These are phyloP conservation scores for Linnemannia exigua DNA, from an alignment of 192 early-diverging fungal genomes.

Conservation along the genomic window DNA sequence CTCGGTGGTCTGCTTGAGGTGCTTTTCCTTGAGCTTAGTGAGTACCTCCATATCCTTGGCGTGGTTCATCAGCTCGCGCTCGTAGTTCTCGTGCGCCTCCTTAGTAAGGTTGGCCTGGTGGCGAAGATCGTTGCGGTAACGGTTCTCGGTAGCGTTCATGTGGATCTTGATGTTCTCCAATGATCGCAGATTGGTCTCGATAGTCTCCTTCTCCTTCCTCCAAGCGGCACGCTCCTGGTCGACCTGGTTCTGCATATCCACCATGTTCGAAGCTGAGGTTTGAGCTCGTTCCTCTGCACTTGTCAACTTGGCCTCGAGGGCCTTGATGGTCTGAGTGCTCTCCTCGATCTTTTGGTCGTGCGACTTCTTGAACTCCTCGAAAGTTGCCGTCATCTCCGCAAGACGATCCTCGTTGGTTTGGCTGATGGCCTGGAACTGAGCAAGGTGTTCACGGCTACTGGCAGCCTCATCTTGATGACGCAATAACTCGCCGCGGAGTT, in stretches of 20 bases:
- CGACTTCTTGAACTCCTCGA: constrained; percentile 76
- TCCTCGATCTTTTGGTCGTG: constrained; percentile 57
- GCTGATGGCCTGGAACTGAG: constrained; percentile 71
- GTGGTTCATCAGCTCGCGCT: constrained; percentile 76
- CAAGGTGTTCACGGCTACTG: constrained; percentile 61
- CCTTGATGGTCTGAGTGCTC: constrained; percentile 36
- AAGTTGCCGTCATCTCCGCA: constrained; percentile 72
- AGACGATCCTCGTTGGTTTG: constrained; percentile 74
- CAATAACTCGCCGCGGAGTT: constrained; percentile 64
- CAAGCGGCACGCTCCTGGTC: constrained; percentile 58
- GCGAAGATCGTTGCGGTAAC: constrained; percentile 65
- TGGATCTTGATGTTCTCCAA: constrained; percentile 43
- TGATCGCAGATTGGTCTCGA: constrained; percentile 45
- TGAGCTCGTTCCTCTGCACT: constrained; percentile 45
- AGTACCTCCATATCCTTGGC: constrained; percentile 68
- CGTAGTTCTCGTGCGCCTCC: constrained; percentile 76
- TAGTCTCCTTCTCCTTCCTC: constrained; percentile 47
- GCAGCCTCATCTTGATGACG: constrained; percentile 70
- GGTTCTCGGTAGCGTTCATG: constrained; percentile 55
- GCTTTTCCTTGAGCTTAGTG: constrained; percentile 35
- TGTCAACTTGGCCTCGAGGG: constrained; percentile 50
- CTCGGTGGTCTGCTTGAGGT: constrained; percentile 46
- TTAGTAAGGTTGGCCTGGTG: constrained; percentile 63
- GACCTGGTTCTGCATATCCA: constrained; percentile 62
- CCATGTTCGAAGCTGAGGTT: constrained; percentile 36